Base-by-base conservation (phyloP, 305 asterid species). In the Fraxinus dipetala region DNA sequence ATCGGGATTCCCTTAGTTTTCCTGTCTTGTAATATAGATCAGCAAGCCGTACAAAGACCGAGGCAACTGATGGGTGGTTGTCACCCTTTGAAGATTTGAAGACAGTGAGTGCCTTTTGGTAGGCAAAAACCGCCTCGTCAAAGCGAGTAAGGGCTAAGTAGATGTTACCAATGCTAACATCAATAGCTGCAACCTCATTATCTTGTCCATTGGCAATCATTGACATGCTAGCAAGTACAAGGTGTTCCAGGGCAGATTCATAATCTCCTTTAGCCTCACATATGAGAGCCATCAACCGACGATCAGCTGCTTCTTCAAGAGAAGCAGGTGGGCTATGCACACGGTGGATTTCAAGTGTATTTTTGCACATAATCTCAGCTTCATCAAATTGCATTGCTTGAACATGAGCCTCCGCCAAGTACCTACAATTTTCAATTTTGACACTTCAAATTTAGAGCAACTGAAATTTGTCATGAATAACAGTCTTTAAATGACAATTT, bases 221-320 rank as follows among this genome's bases (percentile, higher is more conserved):
- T 61, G 98, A 97, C 98, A 96, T 96, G 91, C 98, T 94, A 79
- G 99, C 96, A 40, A 96, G 95, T 24, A 96, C 99, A 78, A 96
- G 98, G 87, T 96, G 99, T 81, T 96, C 99, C 78, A 96, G 92
- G 77, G 99, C 96, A 16, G 94, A 87, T 87, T 96, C 99, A 8
- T 90, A 92, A 78, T 93, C 98, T 70, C 97, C 98, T 86, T 94
- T 94, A 54, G 99, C 98, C 86, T 96, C 99, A 54, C 93, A 93
- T 83, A 96, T 93, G 76, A 96, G 98, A 76, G 98, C 98, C 98
- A 96, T 94, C 83, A 96, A 85, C 67, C 99, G 90, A 59, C 98
- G 97, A 83, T 96, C 99, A 59, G 98, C 98, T 81, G 98, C 99
- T 89, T 96, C 99, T 87, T 96, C 99, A 5, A 96, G 98, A 82